phyloP scores from a whole-genome alignment of 1,139 yeast species.

The Sugiyamaella grinbergsii region DNA sequence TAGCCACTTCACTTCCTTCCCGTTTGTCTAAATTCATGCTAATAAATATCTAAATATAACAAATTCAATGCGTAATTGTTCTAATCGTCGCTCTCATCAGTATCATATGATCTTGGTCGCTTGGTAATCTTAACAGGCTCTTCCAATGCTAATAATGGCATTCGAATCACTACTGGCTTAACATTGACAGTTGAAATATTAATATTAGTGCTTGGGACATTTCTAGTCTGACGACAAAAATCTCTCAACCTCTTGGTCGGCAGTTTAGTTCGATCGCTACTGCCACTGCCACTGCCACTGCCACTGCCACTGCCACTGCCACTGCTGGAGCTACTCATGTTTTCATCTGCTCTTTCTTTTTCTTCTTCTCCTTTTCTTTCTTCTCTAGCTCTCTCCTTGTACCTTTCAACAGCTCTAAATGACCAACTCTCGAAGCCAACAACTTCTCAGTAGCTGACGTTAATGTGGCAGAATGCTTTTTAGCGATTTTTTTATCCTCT shows the following conservation, averaged over 20 bases:
- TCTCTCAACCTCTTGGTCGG: not conserved
- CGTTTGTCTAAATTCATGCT: no score
- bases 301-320: not conserved
- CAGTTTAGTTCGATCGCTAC: not conserved
- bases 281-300: not conserved
- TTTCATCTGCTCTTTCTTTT: slow-evolving; percentile 26
- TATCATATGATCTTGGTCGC: slow-evolving; percentile 3
- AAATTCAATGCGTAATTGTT: not conserved
- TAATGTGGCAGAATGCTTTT: slow-evolving; percentile 67
- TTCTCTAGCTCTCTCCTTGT: slow-evolving; percentile 83
- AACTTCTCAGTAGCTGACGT: slow-evolving; percentile 78
- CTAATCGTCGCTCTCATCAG: slow-evolving; percentile 7
- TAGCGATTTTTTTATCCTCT: slow-evolving; percentile 51
- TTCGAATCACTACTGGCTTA: slow-evolving; percentile 5
- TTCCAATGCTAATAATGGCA: slow-evolving; percentile 11
- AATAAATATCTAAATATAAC: no score
- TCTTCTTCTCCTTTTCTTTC: slow-evolving; percentile 48
- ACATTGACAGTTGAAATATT: slow-evolving; percentile 2
- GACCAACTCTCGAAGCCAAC: slow-evolving; percentile 91
- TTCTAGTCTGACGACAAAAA: not conserved
- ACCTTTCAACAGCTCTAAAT: slow-evolving; percentile 86
- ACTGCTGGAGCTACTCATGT: slow-evolving; percentile 1
- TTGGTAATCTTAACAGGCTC: slow-evolving; percentile 11
- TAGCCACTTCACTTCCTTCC: no score
- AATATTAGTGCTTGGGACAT: not conserved